Base-by-base conservation (phyloP, 2,329 filamentous ascomycete species). In the Juglanconis juglandina region DNA sequence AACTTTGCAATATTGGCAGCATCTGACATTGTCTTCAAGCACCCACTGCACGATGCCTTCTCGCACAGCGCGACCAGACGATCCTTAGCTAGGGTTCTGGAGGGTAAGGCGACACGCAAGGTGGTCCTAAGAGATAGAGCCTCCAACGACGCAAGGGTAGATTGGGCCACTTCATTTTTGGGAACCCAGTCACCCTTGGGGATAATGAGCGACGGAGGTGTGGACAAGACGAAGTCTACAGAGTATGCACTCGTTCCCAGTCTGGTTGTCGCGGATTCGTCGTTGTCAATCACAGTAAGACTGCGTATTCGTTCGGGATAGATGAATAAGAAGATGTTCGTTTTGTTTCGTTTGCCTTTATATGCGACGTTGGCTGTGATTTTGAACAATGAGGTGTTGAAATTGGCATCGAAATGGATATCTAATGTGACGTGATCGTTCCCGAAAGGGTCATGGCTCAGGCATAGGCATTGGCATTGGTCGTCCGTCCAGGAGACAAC, bases 341-440 rank as follows among this genome's bases (percentile, higher is more conserved):
- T 61, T 32, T 53, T 63, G 46, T 50, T 55, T 3, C 61, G 61
- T 35, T 53, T 63, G 39, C 58, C 58, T n/a, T 58, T 63, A 51
- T 54, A 42, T 3, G 61, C 54, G n/a, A 63, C 35, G 42, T 63
- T 63, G 24, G 58, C 54, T n/a, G 44, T 57, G 51, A 63, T 55
- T 14, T 58, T 63, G 54, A 63, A 61, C 34, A 58, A 52, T 6
- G 61, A 58, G 24, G 54, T 58, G 34, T 49, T 44, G 46, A 34
- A 54, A 6, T 52, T 11, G 5, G 51, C 11, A 3, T 61, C 54
- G 46, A 46, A 35, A 5, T 55, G 17, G 3, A 56, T 33, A 24
- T 61, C 58, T 3, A 63, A 47, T 1, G 51, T 58, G 17, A 63
- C 58, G 10, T 63, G 61, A 33, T 60, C 58, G 53, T 60, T 54